Percentiles rank a stretch among this genome's conserved stretches.
Evolutionary conservation across 2,329 filamentous ascomycete genomes (phyloP).

Genomic region (Nannizziopsis arthrosporioides): DNA sequence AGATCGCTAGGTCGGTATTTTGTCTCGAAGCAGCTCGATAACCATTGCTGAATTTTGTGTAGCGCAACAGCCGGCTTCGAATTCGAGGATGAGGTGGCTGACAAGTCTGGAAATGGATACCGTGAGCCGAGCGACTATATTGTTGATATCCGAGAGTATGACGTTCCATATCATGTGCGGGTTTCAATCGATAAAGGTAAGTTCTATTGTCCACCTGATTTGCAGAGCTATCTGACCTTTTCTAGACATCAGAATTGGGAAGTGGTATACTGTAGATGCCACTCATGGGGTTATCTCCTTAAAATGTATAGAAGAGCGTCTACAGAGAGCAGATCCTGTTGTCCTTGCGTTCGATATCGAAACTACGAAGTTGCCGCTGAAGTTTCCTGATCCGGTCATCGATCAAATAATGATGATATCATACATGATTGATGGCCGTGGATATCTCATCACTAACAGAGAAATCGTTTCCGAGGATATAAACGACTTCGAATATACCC

Average conservation of each 20-base stretch:
- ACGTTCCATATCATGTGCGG: constrained; percentile 97
- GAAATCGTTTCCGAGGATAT: constrained; percentile 98
- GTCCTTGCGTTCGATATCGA: constrained; percentile 99
- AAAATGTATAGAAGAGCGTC: constrained; percentile 70
- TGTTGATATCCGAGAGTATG: constrained; percentile 97
- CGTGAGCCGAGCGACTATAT: constrained; percentile 92
- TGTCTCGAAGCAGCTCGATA: background rate
- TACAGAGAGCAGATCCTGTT: constrained; percentile 88
- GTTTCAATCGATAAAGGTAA: constrained; percentile 88
- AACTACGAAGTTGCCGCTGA: constrained; percentile 86
- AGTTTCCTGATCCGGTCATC: constrained; percentile 87
- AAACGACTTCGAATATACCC: constrained; percentile 94
- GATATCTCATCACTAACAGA: constrained; percentile 93
- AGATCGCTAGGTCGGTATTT: constrained; percentile 62
- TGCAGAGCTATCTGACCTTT: constrained; percentile 18
- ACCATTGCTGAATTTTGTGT: constrained; percentile 13
- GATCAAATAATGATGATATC: constrained; percentile 99
- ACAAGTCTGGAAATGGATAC: constrained; percentile 66
- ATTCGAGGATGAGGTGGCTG: constrained; percentile 81
- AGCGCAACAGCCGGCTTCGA: constrained; percentile 76
- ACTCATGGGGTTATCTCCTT: constrained; percentile 84
- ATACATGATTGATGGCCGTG: constrained; percentile 99
- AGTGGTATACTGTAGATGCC: constrained; percentile 91
- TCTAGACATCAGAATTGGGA: constrained; percentile 82
- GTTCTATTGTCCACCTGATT: background rate